Evolutionary conservation across 2,329 filamentous ascomycete genomes (phyloP), one percentile per base, ranked within the genome.

Genomic region (Thyridium curvatum): DNA sequence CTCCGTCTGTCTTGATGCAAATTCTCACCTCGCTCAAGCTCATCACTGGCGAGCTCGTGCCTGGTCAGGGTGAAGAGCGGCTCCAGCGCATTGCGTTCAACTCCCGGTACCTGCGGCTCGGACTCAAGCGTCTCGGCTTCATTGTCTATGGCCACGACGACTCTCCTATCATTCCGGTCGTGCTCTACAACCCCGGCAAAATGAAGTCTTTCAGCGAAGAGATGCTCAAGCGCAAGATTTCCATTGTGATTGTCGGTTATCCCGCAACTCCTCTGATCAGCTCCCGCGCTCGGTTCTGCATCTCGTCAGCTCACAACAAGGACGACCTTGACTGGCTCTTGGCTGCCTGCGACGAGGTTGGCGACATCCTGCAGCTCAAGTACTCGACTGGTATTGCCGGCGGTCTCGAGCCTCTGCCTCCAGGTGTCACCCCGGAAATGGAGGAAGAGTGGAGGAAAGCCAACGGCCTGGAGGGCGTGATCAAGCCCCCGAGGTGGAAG

Each of bases 121-220:
- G 93, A 49, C 78, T 98, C 54, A 98, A 98, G 74, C 86, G 93
- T 51, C 82, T 98, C 38, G 93, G 93, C 36, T 91, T 89, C 67
- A 98, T 98, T 57, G 84, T 96, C 39, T 96, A 94, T 58, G 93
- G 93, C 45, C 90, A 97, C 60, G 93, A 98, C 57, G 93, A 98
- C 66, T 96, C 90, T 5, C 93, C 93, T 41, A 97, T 98, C 52
- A 89, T 98, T 51, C 93, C 93, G 39, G 64, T 98, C 49, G 77
- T 95, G 55, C 80, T 98, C 18, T 98, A 96, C 73, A 88, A 97
- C 66, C 93, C 93, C n/a, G 93, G 87, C 53, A 98, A 98, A 69
- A 96, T 98, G 74, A 86, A 91, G 4, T 91, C 93, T 42, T 98
- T 98, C 65, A 96, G 89, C 36, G 93, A 95, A 59, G 93, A 97